Evolutionary conservation across 441 rosid species (phyloP).

Genomic region (Pelargonium myrrhifolium): DNA sequence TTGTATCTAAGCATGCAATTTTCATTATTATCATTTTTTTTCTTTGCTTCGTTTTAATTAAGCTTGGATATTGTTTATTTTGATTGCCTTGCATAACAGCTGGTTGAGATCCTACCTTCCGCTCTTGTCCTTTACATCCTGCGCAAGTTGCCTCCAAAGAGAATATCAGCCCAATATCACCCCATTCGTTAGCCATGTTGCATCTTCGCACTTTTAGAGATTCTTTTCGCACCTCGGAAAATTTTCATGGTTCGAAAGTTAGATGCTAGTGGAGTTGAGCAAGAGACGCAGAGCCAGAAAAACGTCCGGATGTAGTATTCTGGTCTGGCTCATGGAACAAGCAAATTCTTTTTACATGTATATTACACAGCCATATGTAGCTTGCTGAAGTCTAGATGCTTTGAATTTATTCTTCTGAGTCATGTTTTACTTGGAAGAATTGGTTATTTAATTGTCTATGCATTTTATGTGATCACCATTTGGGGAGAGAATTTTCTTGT

Average conservation of each 20-base stretch:
- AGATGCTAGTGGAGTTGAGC: constrained; percentile 16
- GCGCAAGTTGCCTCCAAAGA: constrained; percentile 64
- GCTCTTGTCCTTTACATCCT: constrained; percentile 59
- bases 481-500: constrained; percentile 1
- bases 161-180: constrained; percentile 63
- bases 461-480: constrained; percentile 9
- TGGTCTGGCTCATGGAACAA: constrained; percentile 21
- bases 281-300: constrained; percentile 18
- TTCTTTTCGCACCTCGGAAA: constrained; percentile 10
- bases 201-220: constrained; percentile 5
- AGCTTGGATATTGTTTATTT: constrained; percentile 1
- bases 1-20: not conserved
- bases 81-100: constrained; percentile 29
- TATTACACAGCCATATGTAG: constrained; percentile 22
- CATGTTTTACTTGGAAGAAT: constrained; percentile 18
- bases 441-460: constrained; percentile 6
- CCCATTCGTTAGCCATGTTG: constrained; percentile 39
- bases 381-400: constrained; percentile 19
- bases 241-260: constrained; percentile 20
- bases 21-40: not conserved
- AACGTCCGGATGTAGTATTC: constrained; percentile 18
- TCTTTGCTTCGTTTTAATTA: not conserved
- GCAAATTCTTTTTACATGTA: constrained; percentile 29
- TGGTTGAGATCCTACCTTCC: constrained; percentile 71
- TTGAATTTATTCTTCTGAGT: constrained; percentile 21